Evolutionary conservation across 306 rosid species (phyloP).

Genomic region (Fagus crenata): DNA sequence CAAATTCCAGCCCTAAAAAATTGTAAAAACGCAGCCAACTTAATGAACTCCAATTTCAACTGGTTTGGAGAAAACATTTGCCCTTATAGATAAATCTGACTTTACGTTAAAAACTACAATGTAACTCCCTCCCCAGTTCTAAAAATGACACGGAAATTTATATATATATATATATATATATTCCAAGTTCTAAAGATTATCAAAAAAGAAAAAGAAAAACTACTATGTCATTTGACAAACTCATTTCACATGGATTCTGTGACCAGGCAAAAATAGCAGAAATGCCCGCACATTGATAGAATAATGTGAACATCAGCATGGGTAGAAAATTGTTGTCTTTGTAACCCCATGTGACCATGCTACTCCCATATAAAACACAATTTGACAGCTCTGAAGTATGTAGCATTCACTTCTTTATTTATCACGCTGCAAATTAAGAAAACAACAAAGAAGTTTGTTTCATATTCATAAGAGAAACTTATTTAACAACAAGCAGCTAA

Average conservation of each 20-base stretch:
- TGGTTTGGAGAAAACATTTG: not conserved
- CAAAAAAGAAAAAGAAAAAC: not conserved
- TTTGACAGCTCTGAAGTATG: constrained; percentile 19
- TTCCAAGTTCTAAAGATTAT: not conserved
- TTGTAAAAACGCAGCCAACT: not conserved
- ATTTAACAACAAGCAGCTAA: constrained; percentile 4
- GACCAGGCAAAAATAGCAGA: not conserved
- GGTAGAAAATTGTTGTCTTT: not conserved
- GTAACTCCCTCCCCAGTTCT: no score
- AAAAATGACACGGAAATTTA: not conserved
- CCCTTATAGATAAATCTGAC: not conserved
- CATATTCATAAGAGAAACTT: constrained; percentile 11
- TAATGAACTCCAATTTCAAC: no score
- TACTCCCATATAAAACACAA: not conserved
- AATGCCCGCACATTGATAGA: not conserved
- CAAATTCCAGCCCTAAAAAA: not conserved
- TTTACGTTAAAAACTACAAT: not conserved
- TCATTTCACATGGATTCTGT: not conserved
- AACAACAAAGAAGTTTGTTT: constrained; percentile 5
- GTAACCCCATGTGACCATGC: constrained; percentile 6
- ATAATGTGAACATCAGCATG: not conserved
- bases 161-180: no score
- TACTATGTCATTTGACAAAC: not conserved
- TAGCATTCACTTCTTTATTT: constrained; percentile 15
- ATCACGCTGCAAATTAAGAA: constrained; percentile 30